These are phyloP conservation scores for Verticillium klebahnii DNA, from an alignment of 2,329 filamentous ascomycete species.

Conservation along the genomic window DNA sequence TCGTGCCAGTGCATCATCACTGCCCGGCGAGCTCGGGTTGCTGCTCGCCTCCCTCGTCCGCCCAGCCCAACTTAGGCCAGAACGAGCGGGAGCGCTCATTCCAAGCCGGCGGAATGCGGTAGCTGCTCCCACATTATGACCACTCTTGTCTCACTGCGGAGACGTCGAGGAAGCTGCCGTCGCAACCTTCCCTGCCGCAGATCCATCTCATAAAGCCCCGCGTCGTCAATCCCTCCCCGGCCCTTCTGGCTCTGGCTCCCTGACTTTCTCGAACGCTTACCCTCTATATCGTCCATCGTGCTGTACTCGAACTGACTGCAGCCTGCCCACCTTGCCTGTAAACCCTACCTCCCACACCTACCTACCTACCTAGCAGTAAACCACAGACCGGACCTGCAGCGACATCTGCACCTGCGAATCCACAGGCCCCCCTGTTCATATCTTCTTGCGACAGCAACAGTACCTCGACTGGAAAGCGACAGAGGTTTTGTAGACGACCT, in stretches of 20 bases:
- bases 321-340: neutral
- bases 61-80: neutral
- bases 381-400: neutral
- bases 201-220: conserved; percentile 1
- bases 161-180: neutral
- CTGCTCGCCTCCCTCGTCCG: neutral
- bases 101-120: neutral
- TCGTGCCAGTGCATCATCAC: conserved; percentile 11
- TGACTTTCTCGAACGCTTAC: neutral
- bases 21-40: neutral
- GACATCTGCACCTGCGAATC: neutral
- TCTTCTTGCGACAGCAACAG: neutral
- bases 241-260: neutral
- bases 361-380: neutral
- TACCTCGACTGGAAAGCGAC: neutral
- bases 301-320: neutral
- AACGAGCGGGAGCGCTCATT: neutral
- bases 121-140: neutral
- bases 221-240: neutral
- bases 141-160: neutral
- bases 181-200: neutral
- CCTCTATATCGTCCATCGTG: neutral
- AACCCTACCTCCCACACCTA: neutral
- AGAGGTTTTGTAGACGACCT: neutral
- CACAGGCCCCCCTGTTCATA: neutral